A percentile compares a stretch with the other conserved stretches of the same genome.
Evolutionary conservation across 2,329 filamentous ascomycete species (phyloP).

Genomic region (Ceratocystiopsis sp.): DNA sequence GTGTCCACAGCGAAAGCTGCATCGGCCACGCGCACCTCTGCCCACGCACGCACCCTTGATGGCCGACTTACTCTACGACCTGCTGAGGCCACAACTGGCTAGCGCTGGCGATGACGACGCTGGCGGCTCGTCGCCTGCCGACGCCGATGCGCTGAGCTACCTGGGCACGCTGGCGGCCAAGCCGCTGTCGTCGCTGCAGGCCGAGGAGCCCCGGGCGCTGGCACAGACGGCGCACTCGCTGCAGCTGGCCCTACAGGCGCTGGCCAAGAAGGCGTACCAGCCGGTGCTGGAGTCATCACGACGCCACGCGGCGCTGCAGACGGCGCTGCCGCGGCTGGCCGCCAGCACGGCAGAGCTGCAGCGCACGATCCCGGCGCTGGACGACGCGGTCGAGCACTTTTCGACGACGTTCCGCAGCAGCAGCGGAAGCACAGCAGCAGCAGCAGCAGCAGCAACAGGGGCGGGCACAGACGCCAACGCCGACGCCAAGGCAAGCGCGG

Average conservation of each 20-base stretch:
- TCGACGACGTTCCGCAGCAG: slow-evolving; percentile 56
- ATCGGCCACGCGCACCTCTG: too few relatives aligned
- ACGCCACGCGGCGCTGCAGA: slow-evolving; percentile 55
- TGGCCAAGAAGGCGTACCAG: slow-evolving; percentile 81
- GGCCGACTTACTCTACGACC: slow-evolving; percentile 59
- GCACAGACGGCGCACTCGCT: slow-evolving; percentile 65
- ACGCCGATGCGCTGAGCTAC: slow-evolving; percentile 48
- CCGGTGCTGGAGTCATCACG: slow-evolving; percentile 66
- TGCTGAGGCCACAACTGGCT: slow-evolving; percentile 29
- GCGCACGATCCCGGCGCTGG: slow-evolving; percentile 58
- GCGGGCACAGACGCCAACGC: slow-evolving; percentile 21
- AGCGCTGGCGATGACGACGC: slow-evolving; percentile 11
- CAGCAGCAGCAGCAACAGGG: slow-evolving; percentile 43
- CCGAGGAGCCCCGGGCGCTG: slow-evolving; percentile 64
- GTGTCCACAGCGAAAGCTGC: neutral
- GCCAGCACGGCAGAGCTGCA: slow-evolving; percentile 49
- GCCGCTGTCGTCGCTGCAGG: slow-evolving; percentile 53
- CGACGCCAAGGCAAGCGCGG: neutral
- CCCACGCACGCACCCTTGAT: slow-evolving; percentile 23
- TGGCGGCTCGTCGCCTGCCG: slow-evolving; percentile 18
- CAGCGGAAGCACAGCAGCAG: neutral
- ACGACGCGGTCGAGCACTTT: slow-evolving; percentile 63
- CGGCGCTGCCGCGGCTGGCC: slow-evolving; percentile 54
- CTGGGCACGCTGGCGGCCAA: slow-evolving; percentile 63
- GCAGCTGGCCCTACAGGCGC: slow-evolving; percentile 65